Evolutionary conservation across 306 rosid species (phyloP).

Genomic region (Sesbania bispinosa): DNA sequence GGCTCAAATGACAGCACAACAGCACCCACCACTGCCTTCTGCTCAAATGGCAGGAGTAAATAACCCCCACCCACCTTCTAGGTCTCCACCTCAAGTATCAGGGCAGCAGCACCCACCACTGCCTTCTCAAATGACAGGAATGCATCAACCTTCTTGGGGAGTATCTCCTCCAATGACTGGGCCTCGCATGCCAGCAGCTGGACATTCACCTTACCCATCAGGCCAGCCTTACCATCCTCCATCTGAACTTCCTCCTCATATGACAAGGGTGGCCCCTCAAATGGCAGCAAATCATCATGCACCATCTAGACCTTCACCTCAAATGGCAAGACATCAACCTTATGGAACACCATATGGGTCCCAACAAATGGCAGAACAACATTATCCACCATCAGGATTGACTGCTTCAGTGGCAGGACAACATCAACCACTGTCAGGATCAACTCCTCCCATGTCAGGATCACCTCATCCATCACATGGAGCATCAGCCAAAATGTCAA

Average conservation of each 20-base stretch:
- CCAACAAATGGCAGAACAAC: conserved; percentile 21
- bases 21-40: conserved; percentile 24
- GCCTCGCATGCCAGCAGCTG: conserved; percentile 21
- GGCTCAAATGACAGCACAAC: conserved; percentile 36
- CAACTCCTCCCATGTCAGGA: conserved; percentile 25
- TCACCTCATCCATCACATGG: conserved; percentile 21
- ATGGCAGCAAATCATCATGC: conserved; percentile 16
- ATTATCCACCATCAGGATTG: conserved; percentile 24
- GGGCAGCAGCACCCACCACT: conserved; percentile 28
- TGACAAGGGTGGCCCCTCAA: conserved; percentile 30
- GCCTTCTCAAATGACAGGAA: conserved; percentile 29
- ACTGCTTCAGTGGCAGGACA: conserved; percentile 25
- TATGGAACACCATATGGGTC: conserved; percentile 14
- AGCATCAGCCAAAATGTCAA: conserved; percentile 26
- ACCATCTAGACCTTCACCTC: conserved; percentile 29
- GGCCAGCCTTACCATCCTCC: conserved; percentile 32
- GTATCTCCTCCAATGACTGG: conserved; percentile 31
- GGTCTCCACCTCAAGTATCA: conserved; percentile 33
- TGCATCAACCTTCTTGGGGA: conserved; percentile 37
- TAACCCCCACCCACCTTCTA: conserved; percentile 22
- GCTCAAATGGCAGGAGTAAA: conserved; percentile 33
- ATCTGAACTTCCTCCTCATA: conserved; percentile 27
- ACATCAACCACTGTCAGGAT: conserved; percentile 13
- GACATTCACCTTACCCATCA: conserved; percentile 30
- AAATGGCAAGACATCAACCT: conserved; percentile 28